phyloP scores from a whole-genome alignment of 2,329 filamentous ascomycete species.

The Dryadomyces sulphureus region DNA sequence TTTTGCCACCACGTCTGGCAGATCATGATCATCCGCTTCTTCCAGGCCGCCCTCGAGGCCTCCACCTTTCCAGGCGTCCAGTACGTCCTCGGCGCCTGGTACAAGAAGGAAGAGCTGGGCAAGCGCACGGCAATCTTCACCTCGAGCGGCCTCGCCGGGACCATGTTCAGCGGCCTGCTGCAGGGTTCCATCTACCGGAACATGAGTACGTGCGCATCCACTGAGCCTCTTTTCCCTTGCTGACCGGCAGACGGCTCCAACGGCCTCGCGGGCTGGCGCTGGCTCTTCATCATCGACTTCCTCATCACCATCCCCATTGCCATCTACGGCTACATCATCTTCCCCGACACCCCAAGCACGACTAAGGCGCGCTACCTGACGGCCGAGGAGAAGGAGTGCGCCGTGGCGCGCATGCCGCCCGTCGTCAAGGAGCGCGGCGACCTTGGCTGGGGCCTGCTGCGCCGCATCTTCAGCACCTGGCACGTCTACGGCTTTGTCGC shows the following conservation, averaged over 20 bases:
- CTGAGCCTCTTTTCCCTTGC: not conserved
- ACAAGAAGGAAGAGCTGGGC: constrained; percentile 25
- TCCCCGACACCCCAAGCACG: constrained; percentile 8
- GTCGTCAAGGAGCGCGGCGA: not conserved
- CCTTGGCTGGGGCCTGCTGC: not conserved
- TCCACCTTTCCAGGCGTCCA: constrained; percentile 21
- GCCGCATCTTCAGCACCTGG: constrained; percentile 2
- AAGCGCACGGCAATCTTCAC: constrained; percentile 26
- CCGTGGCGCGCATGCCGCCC: constrained; percentile 2
- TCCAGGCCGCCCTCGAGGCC: constrained; percentile 24
- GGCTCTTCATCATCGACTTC: constrained; percentile 26
- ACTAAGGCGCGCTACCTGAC: constrained; percentile 1
- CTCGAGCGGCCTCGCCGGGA: constrained; percentile 18
- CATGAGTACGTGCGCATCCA: constrained; percentile 10
- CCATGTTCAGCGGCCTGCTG: constrained; percentile 17
- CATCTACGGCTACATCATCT: constrained; percentile 9
- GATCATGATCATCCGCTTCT: constrained; percentile 21
- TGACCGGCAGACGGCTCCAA: constrained; percentile 13
- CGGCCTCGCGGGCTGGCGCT: constrained; percentile 21
- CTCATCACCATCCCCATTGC: constrained; percentile 12
- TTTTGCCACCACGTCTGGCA: constrained; percentile 3
- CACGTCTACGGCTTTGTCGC: constrained; percentile 2
- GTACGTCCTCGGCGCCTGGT: constrained; percentile 25
- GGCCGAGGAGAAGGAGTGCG: not conserved
- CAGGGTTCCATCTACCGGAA: constrained; percentile 20